Evolutionary conservation across 768 basidiomycete genomes (phyloP).

Genomic region (Boletus sp.): DNA sequence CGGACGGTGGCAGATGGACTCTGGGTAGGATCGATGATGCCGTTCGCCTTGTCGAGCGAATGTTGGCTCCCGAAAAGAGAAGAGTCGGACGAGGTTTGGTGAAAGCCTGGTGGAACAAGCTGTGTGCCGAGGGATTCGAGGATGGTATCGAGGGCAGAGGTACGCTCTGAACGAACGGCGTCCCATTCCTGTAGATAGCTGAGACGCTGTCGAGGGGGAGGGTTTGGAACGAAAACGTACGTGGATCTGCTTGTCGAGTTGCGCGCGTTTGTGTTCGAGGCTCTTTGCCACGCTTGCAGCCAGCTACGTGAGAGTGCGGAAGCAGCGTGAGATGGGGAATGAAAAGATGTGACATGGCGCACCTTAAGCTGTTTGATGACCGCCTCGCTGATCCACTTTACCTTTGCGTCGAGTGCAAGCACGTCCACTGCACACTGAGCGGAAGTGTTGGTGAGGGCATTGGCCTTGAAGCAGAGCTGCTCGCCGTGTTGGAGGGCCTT

Average conservation of each 20-base stretch:
- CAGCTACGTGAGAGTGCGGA: slow-evolving; percentile 44
- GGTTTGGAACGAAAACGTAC: slow-evolving; percentile 36
- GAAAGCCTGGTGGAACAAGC: slow-evolving; percentile 75
- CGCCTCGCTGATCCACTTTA: slow-evolving; percentile 73
- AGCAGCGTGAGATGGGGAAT: not conserved
- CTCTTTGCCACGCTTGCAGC: slow-evolving; percentile 71
- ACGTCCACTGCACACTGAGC: slow-evolving; percentile 68
- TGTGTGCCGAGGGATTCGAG: slow-evolving; percentile 73
- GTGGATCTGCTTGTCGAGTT: slow-evolving; percentile 59
- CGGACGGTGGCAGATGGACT: slow-evolving; percentile 34
- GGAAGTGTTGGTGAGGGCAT: slow-evolving; percentile 60
- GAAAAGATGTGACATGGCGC: slow-evolving; percentile 2
- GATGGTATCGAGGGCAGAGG: slow-evolving; percentile 61
- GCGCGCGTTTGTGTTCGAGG: slow-evolving; percentile 68
- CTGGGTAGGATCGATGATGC: slow-evolving; percentile 39
- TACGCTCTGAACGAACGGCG: slow-evolving; percentile 52
- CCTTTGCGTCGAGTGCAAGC: slow-evolving; percentile 75
- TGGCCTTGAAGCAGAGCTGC: slow-evolving; percentile 69
- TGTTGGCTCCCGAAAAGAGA: slow-evolving; percentile 82
- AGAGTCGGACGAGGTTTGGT: slow-evolving; percentile 61
- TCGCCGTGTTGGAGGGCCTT: slow-evolving; percentile 79
- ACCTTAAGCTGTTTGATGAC: slow-evolving; percentile 79
- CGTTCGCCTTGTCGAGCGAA: slow-evolving; percentile 42
- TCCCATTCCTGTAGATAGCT: slow-evolving; percentile 69
- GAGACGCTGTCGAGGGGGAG: not conserved